Conservation (phyloP, 768 basidiomycete genomes). For the Lactifluus rugatus region DNA sequence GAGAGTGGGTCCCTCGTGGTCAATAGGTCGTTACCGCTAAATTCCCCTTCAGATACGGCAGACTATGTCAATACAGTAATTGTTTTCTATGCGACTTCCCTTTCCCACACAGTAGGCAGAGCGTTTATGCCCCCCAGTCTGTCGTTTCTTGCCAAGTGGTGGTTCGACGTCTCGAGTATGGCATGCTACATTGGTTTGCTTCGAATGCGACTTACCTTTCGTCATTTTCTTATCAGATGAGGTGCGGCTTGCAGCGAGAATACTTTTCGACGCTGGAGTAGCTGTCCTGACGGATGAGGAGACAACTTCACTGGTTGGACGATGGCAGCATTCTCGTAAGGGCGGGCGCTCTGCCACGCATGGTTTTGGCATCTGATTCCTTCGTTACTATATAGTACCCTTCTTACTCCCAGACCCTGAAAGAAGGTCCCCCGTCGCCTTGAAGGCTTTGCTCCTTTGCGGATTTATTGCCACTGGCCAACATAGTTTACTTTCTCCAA, state of each 20-base stretch:
- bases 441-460: constrained; percentile 68
- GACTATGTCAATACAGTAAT: constrained; percentile 65
- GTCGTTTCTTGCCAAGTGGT: constrained; percentile 59
- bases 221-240: constrained; percentile 39
- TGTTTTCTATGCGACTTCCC: constrained; percentile 69
- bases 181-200: neutral
- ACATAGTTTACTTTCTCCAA: constrained; percentile 62
- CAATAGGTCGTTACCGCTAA: neutral
- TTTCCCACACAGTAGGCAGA: constrained; percentile 51
- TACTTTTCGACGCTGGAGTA: constrained; percentile 70
- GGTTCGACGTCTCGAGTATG: constrained; percentile 70
- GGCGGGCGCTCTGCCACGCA: neutral
- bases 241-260: constrained; percentile 62
- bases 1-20: constrained; percentile 38
- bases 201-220: neutral
- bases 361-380: constrained; percentile 15
- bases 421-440: constrained; percentile 47
- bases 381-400: constrained; percentile 37
- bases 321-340: constrained; percentile 58
- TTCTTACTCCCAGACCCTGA: constrained; percentile 50
- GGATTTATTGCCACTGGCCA: constrained; percentile 78
- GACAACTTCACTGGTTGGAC: constrained; percentile 45
- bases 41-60: constrained; percentile 42
- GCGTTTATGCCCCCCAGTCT: constrained; percentile 61
- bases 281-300: constrained; percentile 60